Percentiles rank a stretch among this genome's conserved stretches.
phyloP scores from a whole-genome alignment of 2,329 filamentous ascomycete genomes.

The Ophiostoma sp. region DNA sequence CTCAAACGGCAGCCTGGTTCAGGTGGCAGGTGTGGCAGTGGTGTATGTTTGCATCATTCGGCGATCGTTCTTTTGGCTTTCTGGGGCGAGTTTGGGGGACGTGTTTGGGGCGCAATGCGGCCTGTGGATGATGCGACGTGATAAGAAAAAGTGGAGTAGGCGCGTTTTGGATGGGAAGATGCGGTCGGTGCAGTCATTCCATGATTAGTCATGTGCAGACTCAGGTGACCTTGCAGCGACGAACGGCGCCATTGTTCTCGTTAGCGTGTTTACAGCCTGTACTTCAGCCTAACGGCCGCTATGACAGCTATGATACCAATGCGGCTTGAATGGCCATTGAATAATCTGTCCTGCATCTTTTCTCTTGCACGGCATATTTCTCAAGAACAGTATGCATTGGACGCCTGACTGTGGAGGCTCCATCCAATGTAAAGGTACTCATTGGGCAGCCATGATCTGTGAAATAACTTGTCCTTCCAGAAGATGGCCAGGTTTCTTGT shows the following conservation, averaged over 20 bases:
- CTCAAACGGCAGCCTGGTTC: conserved; percentile 16
- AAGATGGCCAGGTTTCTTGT: not conserved
- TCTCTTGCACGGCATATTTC: not conserved
- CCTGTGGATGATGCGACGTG: conserved; percentile 13
- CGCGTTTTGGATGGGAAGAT: not conserved
- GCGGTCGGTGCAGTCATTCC: not conserved
- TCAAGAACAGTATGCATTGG: not conserved
- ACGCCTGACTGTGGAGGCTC: not conserved
- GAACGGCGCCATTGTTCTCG: not conserved
- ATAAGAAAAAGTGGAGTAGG: not conserved
- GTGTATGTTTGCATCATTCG: conserved; percentile 11
- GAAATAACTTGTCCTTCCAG: not conserved
- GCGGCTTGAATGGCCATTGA: not conserved
- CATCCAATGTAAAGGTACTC: not conserved
- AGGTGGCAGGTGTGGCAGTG: not conserved
- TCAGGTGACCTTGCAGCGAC: not conserved
- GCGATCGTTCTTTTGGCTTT: not conserved
- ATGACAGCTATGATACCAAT: no score
- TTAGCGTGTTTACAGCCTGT: not conserved
- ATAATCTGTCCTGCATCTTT: not conserved
- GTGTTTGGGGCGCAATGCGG: conserved; percentile 14
- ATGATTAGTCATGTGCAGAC: not conserved
- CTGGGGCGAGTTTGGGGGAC: not conserved
- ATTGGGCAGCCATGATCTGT: not conserved
- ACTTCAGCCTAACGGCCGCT: not conserved